Base-by-base conservation (phyloP, 192 early-diverging fungal species). In the Helicostylum pulchrum region DNA sequence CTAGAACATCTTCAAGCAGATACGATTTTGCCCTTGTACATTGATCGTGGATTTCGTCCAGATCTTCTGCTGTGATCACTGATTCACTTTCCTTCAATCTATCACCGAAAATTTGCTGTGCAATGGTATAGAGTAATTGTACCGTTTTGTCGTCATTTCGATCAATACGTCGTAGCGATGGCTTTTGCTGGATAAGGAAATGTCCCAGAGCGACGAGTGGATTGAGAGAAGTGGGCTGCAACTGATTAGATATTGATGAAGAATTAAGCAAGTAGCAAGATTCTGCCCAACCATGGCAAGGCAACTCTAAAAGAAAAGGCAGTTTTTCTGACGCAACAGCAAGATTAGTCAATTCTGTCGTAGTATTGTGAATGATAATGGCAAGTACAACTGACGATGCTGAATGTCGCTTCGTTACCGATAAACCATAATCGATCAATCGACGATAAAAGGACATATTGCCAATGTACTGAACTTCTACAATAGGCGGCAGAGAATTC, bases 401-500 rank as follows among this genome's bases (percentile, higher is more conserved):
- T 49, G 44, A 61, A 49, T 61, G 21, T 30, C 26, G 59, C n/a
- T 61, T 61, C 20, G 8, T 46, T 61, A 61, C 30, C 9, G 59
- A 61, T 47, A 61, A 47, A 61, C 19, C 49, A 63, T 63, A 51
- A 50, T 53, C 36, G 36, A 63, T 53, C 32, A 63, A 53, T 17
- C 61, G 61, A 39, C 32, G 61, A 53, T 53, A 63, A 52, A 63
- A 63, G 3, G 47, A 19, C 61, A 63, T 52, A 31, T 52, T 51
- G 6, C 19, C 47, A 21, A 50, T 63, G 50, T 63, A 53, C 15
- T 52, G 47, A 31, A 63, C 49, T 52, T 63, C 14, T 23, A 63
- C 20, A 7, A 63, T 26, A 63, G 49, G 61, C 12, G 20, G 61
- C 30, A 54, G 31, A 54, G 26, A 54, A 54, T 32, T 32, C 3